Conservation (phyloP, 768 basidiomycete species). For the Lentinula lateritia region DNA sequence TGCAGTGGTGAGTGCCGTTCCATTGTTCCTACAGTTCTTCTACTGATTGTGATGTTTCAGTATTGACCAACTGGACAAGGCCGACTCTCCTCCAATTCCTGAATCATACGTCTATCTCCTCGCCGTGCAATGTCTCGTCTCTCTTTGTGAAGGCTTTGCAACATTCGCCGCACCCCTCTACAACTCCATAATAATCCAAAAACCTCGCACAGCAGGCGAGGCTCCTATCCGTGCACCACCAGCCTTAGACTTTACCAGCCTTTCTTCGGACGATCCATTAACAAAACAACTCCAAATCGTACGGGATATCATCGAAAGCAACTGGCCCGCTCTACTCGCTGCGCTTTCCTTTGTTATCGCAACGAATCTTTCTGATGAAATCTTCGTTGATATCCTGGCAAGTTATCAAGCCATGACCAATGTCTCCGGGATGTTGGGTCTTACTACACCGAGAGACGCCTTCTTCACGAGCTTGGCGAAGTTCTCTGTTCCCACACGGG, state of each 20-base stretch:
- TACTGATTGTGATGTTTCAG: constrained; percentile 31
- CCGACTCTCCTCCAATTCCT: constrained; percentile 89
- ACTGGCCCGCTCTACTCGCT: constrained; percentile 91
- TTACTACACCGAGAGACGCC: constrained; percentile 86
- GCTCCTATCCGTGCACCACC: constrained; percentile 66
- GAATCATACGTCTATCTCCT: constrained; percentile 93
- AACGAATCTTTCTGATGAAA: constrained; percentile 87
- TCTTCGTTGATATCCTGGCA: constrained; percentile 82
- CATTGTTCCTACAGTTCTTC: background rate
- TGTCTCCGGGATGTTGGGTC: constrained; percentile 83
- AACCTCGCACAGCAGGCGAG: constrained; percentile 57
- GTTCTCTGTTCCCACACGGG: constrained; percentile 84
- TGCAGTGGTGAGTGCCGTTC: constrained; percentile 63
- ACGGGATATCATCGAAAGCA: constrained; percentile 74
- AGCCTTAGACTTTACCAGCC: constrained; percentile 55
- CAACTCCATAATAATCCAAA: constrained; percentile 61
- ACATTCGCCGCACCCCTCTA: constrained; percentile 73
- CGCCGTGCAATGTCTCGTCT: constrained; percentile 80
- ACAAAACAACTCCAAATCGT: constrained; percentile 59
- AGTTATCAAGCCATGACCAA: constrained; percentile 83
- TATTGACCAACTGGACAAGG: constrained; percentile 97
- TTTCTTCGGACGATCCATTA: constrained; percentile 44
- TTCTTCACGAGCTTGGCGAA: constrained; percentile 89
- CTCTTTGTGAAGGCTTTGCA: constrained; percentile 83
- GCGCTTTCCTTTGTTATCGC: constrained; percentile 85